These are phyloP conservation scores for Neurospora discreta DNA, from an alignment of 495 filamentous ascomycete genomes.

Conservation along the genomic window DNA sequence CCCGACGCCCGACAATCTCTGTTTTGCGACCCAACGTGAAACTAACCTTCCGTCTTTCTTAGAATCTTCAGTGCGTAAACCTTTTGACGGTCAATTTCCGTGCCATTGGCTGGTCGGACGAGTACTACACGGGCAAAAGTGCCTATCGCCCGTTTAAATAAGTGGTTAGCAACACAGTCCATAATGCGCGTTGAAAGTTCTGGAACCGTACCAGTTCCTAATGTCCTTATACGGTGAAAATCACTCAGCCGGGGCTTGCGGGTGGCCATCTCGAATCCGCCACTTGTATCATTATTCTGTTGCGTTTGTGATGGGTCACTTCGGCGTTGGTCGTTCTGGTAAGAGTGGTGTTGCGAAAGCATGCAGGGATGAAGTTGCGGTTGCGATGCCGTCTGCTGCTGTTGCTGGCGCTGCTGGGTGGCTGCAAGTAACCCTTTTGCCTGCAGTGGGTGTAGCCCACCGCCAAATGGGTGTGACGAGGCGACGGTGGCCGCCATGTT, in stretches of 20 bases:
- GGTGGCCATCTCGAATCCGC: slow-evolving; percentile 12
- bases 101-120: slow-evolving; percentile 47
- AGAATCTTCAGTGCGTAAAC: slow-evolving; percentile 92
- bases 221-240: slow-evolving; percentile 76
- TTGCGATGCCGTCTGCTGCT: slow-evolving; percentile 13
- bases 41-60: slow-evolving; percentile 61
- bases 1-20: slow-evolving; percentile 29
- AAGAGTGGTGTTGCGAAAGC: background rate
- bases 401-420: slow-evolving; percentile 8
- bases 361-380: slow-evolving; percentile 3
- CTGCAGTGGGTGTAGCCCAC: slow-evolving; percentile 23
- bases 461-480: slow-evolving; percentile 15
- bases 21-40: background rate
- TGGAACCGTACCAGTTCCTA: slow-evolving; percentile 63
- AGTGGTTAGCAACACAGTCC: slow-evolving; percentile 22
- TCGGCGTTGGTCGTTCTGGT: background rate
- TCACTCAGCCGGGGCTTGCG: slow-evolving; percentile 45
- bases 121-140: slow-evolving; percentile 96
- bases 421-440: slow-evolving; percentile 12
- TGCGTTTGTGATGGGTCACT: background rate
- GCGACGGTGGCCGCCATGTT: slow-evolving; percentile 25
- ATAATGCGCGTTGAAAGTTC: slow-evolving; percentile 3
- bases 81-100: slow-evolving; percentile 46
- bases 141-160: slow-evolving; percentile 40
- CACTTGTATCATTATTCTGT: background rate